Evolutionary conservation across 768 basidiomycete genomes (phyloP), one percentile per base, ranked within the genome.

Genomic region (Hortiboletus campestris): DNA sequence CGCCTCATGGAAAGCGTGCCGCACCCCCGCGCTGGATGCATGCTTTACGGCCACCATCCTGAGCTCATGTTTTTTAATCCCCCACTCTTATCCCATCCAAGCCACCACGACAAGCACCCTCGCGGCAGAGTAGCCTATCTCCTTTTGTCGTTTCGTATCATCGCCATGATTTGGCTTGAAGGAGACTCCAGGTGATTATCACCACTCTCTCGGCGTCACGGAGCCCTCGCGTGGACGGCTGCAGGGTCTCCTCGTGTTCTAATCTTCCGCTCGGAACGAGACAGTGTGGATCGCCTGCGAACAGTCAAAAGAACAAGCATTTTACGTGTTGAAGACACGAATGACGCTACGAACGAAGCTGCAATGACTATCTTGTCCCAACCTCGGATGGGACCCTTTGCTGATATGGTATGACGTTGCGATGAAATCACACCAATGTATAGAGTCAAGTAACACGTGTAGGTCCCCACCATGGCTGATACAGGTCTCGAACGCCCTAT

Each of bases 1-100:
- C 46, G 68, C 68, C 68, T 69, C 68, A 64, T 69, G 68, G 60
- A 43, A 69, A 61, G 55, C 54, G 55, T 70, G 68, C 68, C 59
- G 65, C 68, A 69, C 55, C 40, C 63, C 63, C 48, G 57, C 64
- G 49, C 53, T 46, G 59, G 32, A 53, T 62, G 54, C 61, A 51
- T 57, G 66, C 54, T 38, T 61, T 49, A 54, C 44, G 49, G 13
- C 45, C 39, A 51, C 43, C 49, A 49, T 58, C 46, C 40, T 36
- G 42, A 40, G 22, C 31, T 46, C 53, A 28, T 58, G 41, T 39
- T 36, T 39, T 36, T 22, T 50, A 50, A 51, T 58, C 47, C 58
- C 58, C 64, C 62, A 59, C 53, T 50, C 57, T 67, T 32, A 29
- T 60, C 48, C 64, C 60, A 40, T 55, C 46, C 7, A 41, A 32